Evolutionary conservation across 1,139 yeast species (phyloP), one percentile per base, ranked within the genome.

Genomic region (Geotrichum fermentans): DNA sequence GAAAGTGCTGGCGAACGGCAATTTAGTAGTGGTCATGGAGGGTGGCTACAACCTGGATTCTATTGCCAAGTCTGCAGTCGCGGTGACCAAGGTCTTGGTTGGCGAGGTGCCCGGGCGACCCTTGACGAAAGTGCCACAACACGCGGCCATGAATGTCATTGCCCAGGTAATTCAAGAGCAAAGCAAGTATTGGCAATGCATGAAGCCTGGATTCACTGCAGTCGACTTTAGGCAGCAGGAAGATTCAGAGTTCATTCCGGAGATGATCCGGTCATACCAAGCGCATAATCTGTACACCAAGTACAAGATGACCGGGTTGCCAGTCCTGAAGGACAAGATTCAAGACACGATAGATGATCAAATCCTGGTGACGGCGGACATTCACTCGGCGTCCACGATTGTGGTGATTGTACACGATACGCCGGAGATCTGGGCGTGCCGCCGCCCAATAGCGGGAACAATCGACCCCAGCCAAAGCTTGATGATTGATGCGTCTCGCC

Each of bases 31-130:
- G 3, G 84, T 89, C 7, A 73, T 94, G 43, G 99, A 94, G 72
- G 98, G 99, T 55, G 99, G 99, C 1, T 94, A 94, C 65, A 92
- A 89, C 62, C 73, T 94, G 53, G 96, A 89, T 59, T 80, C 97
- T 1, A 92, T 89, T 56, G 87, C 96, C 34, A 80, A 79, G 45
- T 84, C 95, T 56, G 98, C 98, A 0, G 71, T 92, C 47, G 94
- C 95, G 0, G 97, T 92, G 2, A 86, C 97, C 7, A 89, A 89
- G 63, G 94, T 87, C 0, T 72, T 94, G 45, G 76, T 94, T 29
- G 98, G 98, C 2, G 98, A 92, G 62, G 95, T 97, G 3, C 97
- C 98, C 0, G 95, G 86, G 52, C 79, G 78, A 57, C 75, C 89
- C 17, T 68, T 69, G 21, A 76, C 80, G 48, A 95, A 95, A 2